A percentile compares a stretch with the other conserved stretches of the same genome.
Evolutionary conservation across 306 rosid species (phyloP).

Genomic region (Geum urbanum): DNA sequence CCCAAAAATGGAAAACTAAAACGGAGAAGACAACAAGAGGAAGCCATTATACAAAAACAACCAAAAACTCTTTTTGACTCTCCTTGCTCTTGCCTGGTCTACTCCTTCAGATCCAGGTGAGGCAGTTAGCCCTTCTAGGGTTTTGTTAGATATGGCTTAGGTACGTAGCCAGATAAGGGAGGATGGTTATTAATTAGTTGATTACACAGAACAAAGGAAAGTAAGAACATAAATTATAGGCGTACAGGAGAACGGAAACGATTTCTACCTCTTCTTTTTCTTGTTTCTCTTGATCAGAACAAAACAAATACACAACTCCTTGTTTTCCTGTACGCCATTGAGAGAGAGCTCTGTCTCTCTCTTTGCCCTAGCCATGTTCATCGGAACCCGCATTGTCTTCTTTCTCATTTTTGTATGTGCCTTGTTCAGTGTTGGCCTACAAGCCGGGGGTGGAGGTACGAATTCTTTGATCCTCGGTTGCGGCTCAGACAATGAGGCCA

Average conservation of each 20-base stretch:
- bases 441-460: slow-evolving; percentile 3
- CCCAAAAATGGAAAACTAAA: slow-evolving; percentile 28
- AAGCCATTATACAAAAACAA: slow-evolving; percentile 4
- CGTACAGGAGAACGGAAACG: slow-evolving; percentile 40
- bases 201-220: not conserved
- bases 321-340: slow-evolving; percentile 57
- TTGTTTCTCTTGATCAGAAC: not conserved
- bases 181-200: not conserved
- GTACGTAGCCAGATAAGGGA: slow-evolving; percentile 9
- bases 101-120: slow-evolving; percentile 33
- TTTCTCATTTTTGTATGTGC: slow-evolving; percentile 14
- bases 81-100: slow-evolving; percentile 36
- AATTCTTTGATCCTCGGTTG: slow-evolving; percentile 33
- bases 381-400: slow-evolving; percentile 16
- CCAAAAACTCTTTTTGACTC: not conserved
- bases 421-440: slow-evolving; percentile 9
- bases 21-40: slow-evolving; percentile 20
- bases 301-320: not conserved
- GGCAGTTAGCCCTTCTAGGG: slow-evolving; percentile 20
- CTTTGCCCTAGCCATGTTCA: slow-evolving; percentile 26
- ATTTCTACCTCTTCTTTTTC: not conserved
- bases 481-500: slow-evolving; percentile 24
- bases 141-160: slow-evolving; percentile 26
- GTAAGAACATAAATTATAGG: slow-evolving; percentile 13
- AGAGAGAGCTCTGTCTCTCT: slow-evolving; percentile 3